These are phyloP conservation scores for Kluyveromyces sp. DNA, from an alignment of 1,139 yeast species.

Conservation along the genomic window DNA sequence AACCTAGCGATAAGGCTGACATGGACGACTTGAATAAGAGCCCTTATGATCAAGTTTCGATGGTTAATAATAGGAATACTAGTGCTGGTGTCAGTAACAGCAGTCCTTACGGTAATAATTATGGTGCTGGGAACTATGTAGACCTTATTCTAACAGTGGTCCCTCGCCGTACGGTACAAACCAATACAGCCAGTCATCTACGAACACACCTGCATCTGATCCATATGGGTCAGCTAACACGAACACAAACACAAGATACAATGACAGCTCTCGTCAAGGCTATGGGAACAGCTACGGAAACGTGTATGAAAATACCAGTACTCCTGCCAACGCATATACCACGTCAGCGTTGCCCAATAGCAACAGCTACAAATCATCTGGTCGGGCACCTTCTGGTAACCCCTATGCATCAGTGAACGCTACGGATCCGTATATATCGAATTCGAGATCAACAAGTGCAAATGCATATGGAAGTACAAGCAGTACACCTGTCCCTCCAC, in stretches of 20 bases:
- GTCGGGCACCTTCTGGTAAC: background rate
- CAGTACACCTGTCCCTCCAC: background rate
- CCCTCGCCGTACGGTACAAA: background rate
- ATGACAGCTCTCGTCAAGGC: too few relatives aligned
- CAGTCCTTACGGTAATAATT: conserved; percentile 1
- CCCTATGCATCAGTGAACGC: background rate
- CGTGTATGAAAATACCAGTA: background rate
- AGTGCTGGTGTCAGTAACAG: background rate
- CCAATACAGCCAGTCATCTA: too few relatives aligned
- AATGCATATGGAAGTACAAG: background rate
- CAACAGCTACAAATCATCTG: too few relatives aligned
- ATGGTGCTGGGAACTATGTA: background rate
- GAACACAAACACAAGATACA: too few relatives aligned
- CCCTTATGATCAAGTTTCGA: conserved; percentile 10
- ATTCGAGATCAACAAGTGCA: background rate
- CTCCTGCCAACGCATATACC: background rate
- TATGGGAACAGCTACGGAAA: too few relatives aligned
- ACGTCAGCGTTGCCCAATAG: too few relatives aligned
- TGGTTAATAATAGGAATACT: background rate
- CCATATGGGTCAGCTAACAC: too few relatives aligned
- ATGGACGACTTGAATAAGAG: conserved; percentile 20
- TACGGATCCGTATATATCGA: conserved; percentile 7
- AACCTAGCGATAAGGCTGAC: conserved; percentile 1
- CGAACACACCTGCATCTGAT: too few relatives aligned
- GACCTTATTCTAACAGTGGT: background rate